Percentiles rank a stretch among this genome's conserved stretches.
phyloP scores from a whole-genome alignment of 2,329 filamentous ascomycete species.

The Aureobasidium zeae region DNA sequence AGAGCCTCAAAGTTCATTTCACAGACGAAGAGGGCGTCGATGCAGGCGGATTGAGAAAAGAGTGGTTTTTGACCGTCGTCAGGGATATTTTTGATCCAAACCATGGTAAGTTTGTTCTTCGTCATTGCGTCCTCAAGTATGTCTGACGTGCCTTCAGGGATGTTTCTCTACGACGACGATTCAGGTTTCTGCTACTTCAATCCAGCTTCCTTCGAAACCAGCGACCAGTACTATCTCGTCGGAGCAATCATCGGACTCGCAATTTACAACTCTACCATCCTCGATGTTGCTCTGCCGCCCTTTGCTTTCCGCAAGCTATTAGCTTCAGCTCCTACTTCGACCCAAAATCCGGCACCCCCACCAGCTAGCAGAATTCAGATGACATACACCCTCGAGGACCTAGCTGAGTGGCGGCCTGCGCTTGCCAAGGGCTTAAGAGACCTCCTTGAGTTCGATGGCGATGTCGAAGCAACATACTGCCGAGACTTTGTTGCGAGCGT shows the following conservation, averaged over 20 bases:
- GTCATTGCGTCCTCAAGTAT: no score
- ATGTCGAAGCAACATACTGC: slow-evolving; percentile 71
- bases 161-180: slow-evolving; percentile 87
- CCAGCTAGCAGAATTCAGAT: slow-evolving; percentile 38
- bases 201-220: slow-evolving; percentile 77
- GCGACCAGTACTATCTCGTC: slow-evolving; percentile 84
- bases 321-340: slow-evolving; percentile 59
- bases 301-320: slow-evolving; percentile 85
- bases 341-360: slow-evolving; percentile 35
- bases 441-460: slow-evolving; percentile 72
- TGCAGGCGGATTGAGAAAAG: slow-evolving; percentile 79
- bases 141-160: slow-evolving; percentile 44
- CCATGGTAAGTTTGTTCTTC: slow-evolving; percentile 62
- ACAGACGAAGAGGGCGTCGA: slow-evolving; percentile 84
- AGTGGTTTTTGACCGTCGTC: slow-evolving; percentile 86
- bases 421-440: slow-evolving; percentile 67
- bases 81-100: slow-evolving; percentile 86
- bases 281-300: slow-evolving; percentile 78
- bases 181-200: slow-evolving; percentile 92
- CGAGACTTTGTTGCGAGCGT: slow-evolving; percentile 71
- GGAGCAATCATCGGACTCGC: slow-evolving; percentile 80
- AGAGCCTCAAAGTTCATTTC: slow-evolving; percentile 77
- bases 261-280: slow-evolving; percentile 89
- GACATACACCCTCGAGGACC: slow-evolving; percentile 68
- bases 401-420: slow-evolving; percentile 69